phyloP scores from a whole-genome alignment of 2,329 filamentous ascomycete species.

The Apiospora arundinis region DNA sequence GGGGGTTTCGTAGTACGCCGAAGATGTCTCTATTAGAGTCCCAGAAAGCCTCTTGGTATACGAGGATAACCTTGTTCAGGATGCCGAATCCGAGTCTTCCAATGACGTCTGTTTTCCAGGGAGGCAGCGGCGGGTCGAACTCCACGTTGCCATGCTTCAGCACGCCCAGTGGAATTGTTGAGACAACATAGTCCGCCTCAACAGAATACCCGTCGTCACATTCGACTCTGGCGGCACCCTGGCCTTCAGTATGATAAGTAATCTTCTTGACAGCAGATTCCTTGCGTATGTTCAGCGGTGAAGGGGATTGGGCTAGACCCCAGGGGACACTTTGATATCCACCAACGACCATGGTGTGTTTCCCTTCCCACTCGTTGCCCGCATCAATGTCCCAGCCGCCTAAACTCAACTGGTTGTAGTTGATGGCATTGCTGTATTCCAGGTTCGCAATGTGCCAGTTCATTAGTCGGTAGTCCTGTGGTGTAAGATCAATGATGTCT shows the following conservation, averaged over 20 bases:
- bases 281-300: constrained; percentile 77
- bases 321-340: constrained; percentile 94
- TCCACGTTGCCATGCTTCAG: constrained; percentile 80
- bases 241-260: constrained; percentile 60
- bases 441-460: constrained; percentile 99
- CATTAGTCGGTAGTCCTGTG: constrained; percentile 86
- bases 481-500: constrained; percentile 78
- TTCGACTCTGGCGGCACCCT: constrained; percentile 65
- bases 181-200: constrained; percentile 88
- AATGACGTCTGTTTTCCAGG: constrained; percentile 84
- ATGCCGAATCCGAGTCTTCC: constrained; percentile 88
- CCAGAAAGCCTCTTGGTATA: constrained; percentile 92
- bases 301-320: constrained; percentile 80
- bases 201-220: constrained; percentile 80
- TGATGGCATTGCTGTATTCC: constrained; percentile 95
- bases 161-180: constrained; percentile 89
- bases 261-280: constrained; percentile 77
- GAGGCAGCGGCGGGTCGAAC: constrained; percentile 91
- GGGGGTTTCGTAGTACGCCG: constrained; percentile 81
- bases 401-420: constrained; percentile 85
- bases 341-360: constrained; percentile 90
- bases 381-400: constrained; percentile 96
- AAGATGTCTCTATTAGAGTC: constrained; percentile 90
- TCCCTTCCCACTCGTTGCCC: constrained; percentile 95
- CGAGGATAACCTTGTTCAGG: constrained; percentile 92